phyloP scores from a whole-genome alignment of 768 basidiomycete genomes.

The Pholiota molesta region DNA sequence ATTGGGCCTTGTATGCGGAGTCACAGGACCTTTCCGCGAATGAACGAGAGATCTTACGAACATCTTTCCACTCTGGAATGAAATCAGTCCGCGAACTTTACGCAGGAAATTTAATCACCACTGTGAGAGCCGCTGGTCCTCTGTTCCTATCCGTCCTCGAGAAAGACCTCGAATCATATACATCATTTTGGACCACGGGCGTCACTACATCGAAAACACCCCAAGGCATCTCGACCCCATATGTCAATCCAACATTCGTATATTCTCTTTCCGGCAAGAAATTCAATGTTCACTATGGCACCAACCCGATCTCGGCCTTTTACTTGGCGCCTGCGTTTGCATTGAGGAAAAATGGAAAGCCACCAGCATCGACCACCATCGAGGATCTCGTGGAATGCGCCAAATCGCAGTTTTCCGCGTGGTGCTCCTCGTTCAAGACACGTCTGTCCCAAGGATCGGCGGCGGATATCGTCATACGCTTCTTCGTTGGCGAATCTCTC shows the following conservation, averaged over 20 bases:
- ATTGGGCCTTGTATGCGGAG: slow-evolving; percentile 40
- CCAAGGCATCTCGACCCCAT: slow-evolving; percentile 23
- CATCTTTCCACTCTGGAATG: slow-evolving; percentile 25
- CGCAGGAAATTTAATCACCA: slow-evolving; percentile 6
- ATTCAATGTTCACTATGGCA: slow-evolving; percentile 47
- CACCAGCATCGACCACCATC: neutral
- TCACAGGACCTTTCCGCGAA: slow-evolving; percentile 26
- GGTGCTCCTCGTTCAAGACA: slow-evolving; percentile 33
- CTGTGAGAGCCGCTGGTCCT: slow-evolving; percentile 42
- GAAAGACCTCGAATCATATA: slow-evolving; percentile 8
- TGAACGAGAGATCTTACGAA: slow-evolving; percentile 23
- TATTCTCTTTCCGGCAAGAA: slow-evolving; percentile 41
- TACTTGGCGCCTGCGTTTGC: slow-evolving; percentile 38
- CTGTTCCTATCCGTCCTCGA: slow-evolving; percentile 18
- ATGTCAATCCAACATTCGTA: slow-evolving; percentile 49
- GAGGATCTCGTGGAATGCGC: slow-evolving; percentile 31
- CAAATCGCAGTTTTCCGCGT: slow-evolving; percentile 35
- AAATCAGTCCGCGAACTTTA: slow-evolving; percentile 16
- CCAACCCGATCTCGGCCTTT: slow-evolving; percentile 44
- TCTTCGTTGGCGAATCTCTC: slow-evolving; percentile 43
- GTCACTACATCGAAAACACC: slow-evolving; percentile 28
- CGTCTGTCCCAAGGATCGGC: slow-evolving; percentile 8
- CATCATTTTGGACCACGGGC: slow-evolving; percentile 44
- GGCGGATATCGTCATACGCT: slow-evolving; percentile 33
- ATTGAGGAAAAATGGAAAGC: slow-evolving; percentile 13